These are phyloP conservation scores for Leishmania martiniquensis DNA, from an alignment of 208 protist species.

Conservation along the genomic window DNA sequence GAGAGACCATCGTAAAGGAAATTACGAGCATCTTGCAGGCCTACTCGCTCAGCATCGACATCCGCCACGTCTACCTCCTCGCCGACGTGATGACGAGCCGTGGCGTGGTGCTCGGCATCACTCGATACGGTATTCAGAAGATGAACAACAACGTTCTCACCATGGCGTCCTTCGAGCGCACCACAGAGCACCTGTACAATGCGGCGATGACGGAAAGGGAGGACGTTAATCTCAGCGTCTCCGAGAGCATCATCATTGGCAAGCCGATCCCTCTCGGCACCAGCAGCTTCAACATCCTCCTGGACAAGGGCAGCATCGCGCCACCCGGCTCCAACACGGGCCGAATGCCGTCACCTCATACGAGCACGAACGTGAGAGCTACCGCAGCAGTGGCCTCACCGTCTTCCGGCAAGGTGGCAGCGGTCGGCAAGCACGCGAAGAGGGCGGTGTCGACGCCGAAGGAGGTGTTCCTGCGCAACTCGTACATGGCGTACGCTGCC, in stretches of 20 bases:
- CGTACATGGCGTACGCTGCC: conserved; percentile 15
- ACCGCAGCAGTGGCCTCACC: conserved; percentile 7
- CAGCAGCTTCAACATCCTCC: conserved; percentile 92
- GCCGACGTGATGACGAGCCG: conserved; percentile 99
- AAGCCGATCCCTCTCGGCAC: conserved; percentile 97
- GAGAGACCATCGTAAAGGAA: conserved; percentile 97
- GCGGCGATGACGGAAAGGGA: conserved; percentile 93
- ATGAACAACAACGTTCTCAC: conserved; percentile 99
- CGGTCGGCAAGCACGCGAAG: conserved; percentile 1
- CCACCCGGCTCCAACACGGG: conserved; percentile 25
- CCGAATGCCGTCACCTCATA: conserved; percentile 3
- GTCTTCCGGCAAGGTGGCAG: not conserved
- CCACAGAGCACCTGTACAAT: conserved; percentile 99
- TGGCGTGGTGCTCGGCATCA: conserved; percentile 98
- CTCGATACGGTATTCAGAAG: conserved; percentile 99
- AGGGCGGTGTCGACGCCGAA: conserved; percentile 23
- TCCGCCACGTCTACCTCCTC: conserved; percentile 98
- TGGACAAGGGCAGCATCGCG: conserved; percentile 45
- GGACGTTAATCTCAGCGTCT: conserved; percentile 90
- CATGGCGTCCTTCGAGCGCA: conserved; percentile 99
- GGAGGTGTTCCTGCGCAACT: conserved; percentile 33
- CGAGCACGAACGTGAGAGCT: not conserved
- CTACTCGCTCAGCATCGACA: conserved; percentile 98
- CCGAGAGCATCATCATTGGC: conserved; percentile 99
- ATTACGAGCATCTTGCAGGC: conserved; percentile 95